These are phyloP conservation scores for Nigrospora sphaerica DNA, from an alignment of 2,329 filamentous ascomycete species.

Conservation along the genomic window DNA sequence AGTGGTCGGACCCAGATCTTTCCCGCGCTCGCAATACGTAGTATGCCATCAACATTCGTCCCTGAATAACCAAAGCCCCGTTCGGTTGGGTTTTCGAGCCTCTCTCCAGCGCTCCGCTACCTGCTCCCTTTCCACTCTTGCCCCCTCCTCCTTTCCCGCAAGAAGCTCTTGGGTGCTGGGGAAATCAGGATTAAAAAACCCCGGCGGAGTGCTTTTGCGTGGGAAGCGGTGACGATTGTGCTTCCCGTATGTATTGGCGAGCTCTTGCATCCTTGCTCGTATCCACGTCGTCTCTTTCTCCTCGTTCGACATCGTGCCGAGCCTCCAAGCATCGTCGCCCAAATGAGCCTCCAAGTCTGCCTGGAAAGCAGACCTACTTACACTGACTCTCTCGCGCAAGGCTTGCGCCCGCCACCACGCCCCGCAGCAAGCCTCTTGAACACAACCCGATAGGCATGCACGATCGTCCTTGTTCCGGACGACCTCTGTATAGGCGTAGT, in stretches of 20 bases:
- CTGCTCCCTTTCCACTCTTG: slow-evolving; percentile 53
- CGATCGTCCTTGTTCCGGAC: slow-evolving; percentile 65
- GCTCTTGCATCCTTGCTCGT: slow-evolving; percentile 65
- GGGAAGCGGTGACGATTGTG: slow-evolving; percentile 66
- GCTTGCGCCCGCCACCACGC: slow-evolving; percentile 63
- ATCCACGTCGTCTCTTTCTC: slow-evolving; percentile 62
- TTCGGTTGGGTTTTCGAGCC: slow-evolving; percentile 58
- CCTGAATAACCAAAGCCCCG: slow-evolving; percentile 72
- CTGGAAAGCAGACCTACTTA: slow-evolving; percentile 15
- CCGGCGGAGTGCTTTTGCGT: slow-evolving; percentile 67
- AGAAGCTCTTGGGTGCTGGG: slow-evolving; percentile 77
- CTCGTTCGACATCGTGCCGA: slow-evolving; percentile 49
- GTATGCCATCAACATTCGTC: slow-evolving; percentile 53
- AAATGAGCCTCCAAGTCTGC: slow-evolving; percentile 47
- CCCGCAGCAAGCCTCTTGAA: slow-evolving; percentile 69
- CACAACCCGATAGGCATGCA: slow-evolving; percentile 66
- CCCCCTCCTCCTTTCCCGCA: slow-evolving; percentile 57
- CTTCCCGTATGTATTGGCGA: slow-evolving; percentile 70
- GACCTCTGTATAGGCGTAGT: slow-evolving; percentile 68
- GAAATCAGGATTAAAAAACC: slow-evolving; percentile 88
- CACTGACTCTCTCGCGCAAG: slow-evolving; percentile 35
- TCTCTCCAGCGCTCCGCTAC: slow-evolving; percentile 72
- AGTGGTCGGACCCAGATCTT: no score
- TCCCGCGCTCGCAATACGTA: no score
- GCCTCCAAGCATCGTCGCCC: slow-evolving; percentile 50